Conservation (phyloP, 2,329 filamentous ascomycete species). For the Pseudopyricularia javanii region DNA sequence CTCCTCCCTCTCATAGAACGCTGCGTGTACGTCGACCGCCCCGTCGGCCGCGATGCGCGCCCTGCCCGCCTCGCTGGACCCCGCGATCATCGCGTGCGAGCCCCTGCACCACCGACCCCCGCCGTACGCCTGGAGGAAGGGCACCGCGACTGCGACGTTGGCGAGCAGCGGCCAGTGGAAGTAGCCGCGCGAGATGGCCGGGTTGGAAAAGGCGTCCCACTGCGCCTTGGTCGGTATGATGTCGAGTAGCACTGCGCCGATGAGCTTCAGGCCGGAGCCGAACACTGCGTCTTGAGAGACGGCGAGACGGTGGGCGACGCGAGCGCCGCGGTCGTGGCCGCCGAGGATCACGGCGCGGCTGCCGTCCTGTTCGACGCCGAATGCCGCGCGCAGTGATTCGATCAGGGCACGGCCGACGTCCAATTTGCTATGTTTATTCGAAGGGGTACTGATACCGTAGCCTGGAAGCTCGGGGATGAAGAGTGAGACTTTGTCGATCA, state of each 20-base stretch:
- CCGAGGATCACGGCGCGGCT: slow-evolving; percentile 26
- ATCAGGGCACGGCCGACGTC: slow-evolving; percentile 28
- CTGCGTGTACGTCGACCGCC: slow-evolving; percentile 28
- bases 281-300: slow-evolving; percentile 15
- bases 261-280: slow-evolving; percentile 18
- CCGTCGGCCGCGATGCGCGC: slow-evolving; percentile 15
- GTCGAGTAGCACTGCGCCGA: slow-evolving; percentile 29
- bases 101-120: slow-evolving; percentile 22
- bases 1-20: slow-evolving; percentile 26
- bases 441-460: slow-evolving; percentile 27
- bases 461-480: slow-evolving; percentile 34
- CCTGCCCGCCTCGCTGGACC: slow-evolving; percentile 9
- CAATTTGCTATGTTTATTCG: slow-evolving; percentile 21
- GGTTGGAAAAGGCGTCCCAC: slow-evolving; percentile 26
- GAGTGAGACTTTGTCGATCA: slow-evolving; percentile 25
- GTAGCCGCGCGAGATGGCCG: slow-evolving; percentile 20
- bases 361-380: slow-evolving; percentile 10
- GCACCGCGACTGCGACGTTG: slow-evolving; percentile 25
- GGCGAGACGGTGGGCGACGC: slow-evolving; percentile 34
- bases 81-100: slow-evolving; percentile 18
- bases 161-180: slow-evolving; percentile 41
- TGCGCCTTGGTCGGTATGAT: slow-evolving; percentile 34
- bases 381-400: slow-evolving; percentile 19
- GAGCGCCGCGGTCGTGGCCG: slow-evolving; percentile 36
- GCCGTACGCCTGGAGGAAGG: slow-evolving; percentile 28